Percentiles rank a stretch among this genome's conserved stretches.
Evolutionary conservation across 2,329 filamentous ascomycete genomes (phyloP).

Genomic region (Dactylellina drechsleri): DNA sequence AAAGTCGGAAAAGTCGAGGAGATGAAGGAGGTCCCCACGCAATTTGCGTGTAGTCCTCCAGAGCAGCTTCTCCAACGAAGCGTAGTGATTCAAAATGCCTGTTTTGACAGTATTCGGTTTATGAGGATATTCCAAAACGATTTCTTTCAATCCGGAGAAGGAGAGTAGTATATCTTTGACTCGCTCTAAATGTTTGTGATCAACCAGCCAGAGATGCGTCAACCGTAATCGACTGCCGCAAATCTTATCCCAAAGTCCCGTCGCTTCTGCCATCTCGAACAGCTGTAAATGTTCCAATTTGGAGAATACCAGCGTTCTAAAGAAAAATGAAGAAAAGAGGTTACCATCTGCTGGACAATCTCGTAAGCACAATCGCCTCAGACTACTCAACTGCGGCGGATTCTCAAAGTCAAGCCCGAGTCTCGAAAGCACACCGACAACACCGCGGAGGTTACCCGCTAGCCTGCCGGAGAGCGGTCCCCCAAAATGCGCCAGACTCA

Average conservation of each 20-base stretch:
- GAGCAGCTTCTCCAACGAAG: conserved; percentile 4
- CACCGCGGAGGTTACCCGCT: not conserved
- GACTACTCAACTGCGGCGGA: not conserved
- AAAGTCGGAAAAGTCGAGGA: not conserved
- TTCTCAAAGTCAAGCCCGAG: conserved; percentile 1
- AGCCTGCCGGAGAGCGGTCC: not conserved
- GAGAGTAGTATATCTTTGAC: not conserved
- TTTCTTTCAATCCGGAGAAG: not conserved
- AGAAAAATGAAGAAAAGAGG: not conserved
- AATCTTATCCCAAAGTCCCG: not conserved
- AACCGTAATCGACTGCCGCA: not conserved
- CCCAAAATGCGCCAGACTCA: not conserved
- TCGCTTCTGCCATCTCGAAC: not conserved
- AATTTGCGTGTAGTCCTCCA: not conserved
- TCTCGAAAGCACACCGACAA: not conserved
- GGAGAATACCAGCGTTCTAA: not conserved
- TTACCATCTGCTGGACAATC: not conserved
- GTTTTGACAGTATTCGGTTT: not conserved
- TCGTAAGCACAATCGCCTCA: not conserved
- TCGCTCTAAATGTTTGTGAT: not conserved
- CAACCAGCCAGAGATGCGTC: conserved; percentile 4
- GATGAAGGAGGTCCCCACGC: not conserved
- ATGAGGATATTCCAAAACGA: conserved; percentile 1
- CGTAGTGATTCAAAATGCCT: conserved; percentile 3
- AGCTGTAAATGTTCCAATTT: conserved; percentile 3